Conservation (phyloP, 768 basidiomycete species). For the Naganishia onofrii region DNA sequence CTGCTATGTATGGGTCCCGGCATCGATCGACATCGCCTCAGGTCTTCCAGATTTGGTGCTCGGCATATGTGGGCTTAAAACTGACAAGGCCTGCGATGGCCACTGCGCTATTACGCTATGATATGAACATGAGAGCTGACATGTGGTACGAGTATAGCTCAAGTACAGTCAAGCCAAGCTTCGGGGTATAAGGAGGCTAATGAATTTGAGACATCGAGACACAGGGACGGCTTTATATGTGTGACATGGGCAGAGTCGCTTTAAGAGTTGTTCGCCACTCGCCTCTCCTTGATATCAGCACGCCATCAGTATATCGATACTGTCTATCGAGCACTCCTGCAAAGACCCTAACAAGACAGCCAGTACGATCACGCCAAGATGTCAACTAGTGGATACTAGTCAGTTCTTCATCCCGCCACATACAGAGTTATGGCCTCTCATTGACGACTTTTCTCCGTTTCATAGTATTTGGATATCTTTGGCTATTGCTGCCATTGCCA, state of each 20-base stretch:
- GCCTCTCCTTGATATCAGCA: not conserved
- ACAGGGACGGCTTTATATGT: not conserved
- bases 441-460: not conserved
- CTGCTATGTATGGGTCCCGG: no score
- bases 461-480: conserved; percentile 18
- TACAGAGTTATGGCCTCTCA: not conserved
- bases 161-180: not conserved
- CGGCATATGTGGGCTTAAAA: no score
- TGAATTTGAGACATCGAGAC: not conserved
- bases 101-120: no score
- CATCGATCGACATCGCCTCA: not conserved
- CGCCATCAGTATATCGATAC: not conserved
- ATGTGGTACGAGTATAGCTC: not conserved
- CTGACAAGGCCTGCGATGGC: no score
- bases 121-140: no score
- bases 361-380: not conserved
- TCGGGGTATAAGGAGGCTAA: not conserved
- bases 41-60: not conserved
- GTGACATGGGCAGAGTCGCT: no score
- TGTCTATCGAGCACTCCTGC: not conserved
- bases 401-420: not conserved
- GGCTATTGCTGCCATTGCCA: conserved; percentile 11
- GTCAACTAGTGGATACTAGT: conserved; percentile 13
- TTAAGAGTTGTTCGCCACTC: not conserved
- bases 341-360: not conserved